Conservation (phyloP, 2,329 filamentous ascomycete genomes). For the Fusarium brachygibbosum region DNA sequence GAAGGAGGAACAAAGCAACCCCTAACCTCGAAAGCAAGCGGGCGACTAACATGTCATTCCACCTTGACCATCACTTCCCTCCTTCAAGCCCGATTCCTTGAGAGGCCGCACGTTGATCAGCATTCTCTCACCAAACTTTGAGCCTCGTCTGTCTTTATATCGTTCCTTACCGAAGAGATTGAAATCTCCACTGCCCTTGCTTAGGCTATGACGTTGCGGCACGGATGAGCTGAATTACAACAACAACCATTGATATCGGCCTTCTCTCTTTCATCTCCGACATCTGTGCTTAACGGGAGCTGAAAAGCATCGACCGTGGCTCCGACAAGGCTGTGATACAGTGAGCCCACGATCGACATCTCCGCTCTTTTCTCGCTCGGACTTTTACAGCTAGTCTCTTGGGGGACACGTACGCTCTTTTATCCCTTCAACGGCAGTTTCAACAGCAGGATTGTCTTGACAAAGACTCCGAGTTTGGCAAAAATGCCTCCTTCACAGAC, state of each 20-base stretch:
- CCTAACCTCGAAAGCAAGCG: constrained; percentile 39
- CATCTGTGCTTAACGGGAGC: constrained; percentile 5
- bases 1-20: constrained; percentile 39
- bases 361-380: constrained; percentile 34
- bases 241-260: constrained; percentile 28
- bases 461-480: constrained; percentile 7
- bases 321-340: constrained; percentile 2
- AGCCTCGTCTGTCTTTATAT: constrained; percentile 33
- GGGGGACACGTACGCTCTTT: constrained; percentile 45
- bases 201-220: constrained; percentile 49
- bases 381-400: constrained; percentile 26
- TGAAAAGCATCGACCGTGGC: not conserved
- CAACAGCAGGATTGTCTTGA: not conserved
- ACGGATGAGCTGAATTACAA: constrained; percentile 44
- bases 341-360: constrained; percentile 20
- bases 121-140: constrained; percentile 28
- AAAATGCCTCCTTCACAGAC: constrained; percentile 56
- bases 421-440: constrained; percentile 18
- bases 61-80: constrained; percentile 46
- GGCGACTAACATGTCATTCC: constrained; percentile 47
- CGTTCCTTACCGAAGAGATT: constrained; percentile 31
- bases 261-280: constrained; percentile 21
- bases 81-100: constrained; percentile 41
- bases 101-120: constrained; percentile 24
- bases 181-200: constrained; percentile 26